Conservation (phyloP, 2,329 filamentous ascomycete genomes). For the Cytospora schulzeri region DNA sequence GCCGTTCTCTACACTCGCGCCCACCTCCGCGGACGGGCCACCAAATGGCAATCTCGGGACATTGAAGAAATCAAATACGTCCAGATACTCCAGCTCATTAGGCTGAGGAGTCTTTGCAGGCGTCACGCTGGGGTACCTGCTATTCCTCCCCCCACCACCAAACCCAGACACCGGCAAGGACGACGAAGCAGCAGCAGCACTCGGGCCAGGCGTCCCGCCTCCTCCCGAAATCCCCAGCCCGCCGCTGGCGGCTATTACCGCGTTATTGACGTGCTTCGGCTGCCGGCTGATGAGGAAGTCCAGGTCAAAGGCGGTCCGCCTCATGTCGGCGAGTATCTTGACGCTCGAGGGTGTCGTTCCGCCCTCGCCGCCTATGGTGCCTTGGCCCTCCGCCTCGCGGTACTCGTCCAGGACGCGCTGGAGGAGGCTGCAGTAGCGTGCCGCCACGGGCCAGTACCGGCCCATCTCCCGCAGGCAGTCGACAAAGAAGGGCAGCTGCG, state of each 20-base stretch:
- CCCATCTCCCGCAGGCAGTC: slow-evolving; percentile 81
- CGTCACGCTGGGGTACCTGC: slow-evolving; percentile 55
- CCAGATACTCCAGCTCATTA: slow-evolving; percentile 86
- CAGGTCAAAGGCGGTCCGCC: slow-evolving; percentile 84
- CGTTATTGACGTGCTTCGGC: slow-evolving; percentile 52
- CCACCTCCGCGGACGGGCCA: slow-evolving; percentile 36
- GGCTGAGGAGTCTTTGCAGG: slow-evolving; percentile 70
- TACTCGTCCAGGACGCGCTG: slow-evolving; percentile 86
- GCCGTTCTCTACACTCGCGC: slow-evolving; percentile 30
- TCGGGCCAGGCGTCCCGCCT: slow-evolving; percentile 29
- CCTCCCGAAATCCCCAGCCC: slow-evolving; percentile 30
- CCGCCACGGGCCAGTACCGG: slow-evolving; percentile 81
- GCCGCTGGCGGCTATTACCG: neutral
- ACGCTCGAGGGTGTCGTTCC: slow-evolving; percentile 72
- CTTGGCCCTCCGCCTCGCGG: slow-evolving; percentile 73
- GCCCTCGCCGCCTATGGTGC: slow-evolving; percentile 55
- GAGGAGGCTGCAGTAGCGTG: slow-evolving; percentile 77
- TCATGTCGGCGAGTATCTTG: slow-evolving; percentile 88
- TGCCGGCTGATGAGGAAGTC: slow-evolving; percentile 88
- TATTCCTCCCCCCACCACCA: slow-evolving; percentile 33
- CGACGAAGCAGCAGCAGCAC: slow-evolving; percentile 1
- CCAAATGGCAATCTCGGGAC: slow-evolving; percentile 70
- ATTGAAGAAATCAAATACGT: slow-evolving; percentile 95
- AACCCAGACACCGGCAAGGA: slow-evolving; percentile 4
- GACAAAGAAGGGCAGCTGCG: slow-evolving; percentile 80